Evolutionary conservation across 352 stramenopile genomes (phyloP).

Genomic region (Pythium volutum): DNA sequence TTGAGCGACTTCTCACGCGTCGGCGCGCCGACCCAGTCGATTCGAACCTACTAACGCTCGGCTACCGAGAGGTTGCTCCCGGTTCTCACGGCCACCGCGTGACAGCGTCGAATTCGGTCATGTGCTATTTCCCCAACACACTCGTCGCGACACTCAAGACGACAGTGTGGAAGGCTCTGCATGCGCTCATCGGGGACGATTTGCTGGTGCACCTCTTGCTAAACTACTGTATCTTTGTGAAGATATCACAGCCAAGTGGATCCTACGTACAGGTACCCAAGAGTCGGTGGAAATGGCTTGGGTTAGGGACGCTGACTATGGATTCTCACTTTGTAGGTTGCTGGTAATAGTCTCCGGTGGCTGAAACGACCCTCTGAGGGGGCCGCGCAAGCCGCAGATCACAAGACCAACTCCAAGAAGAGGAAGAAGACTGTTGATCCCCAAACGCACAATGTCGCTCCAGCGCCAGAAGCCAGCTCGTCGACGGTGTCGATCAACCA

Average conservation of each 20-base stretch:
- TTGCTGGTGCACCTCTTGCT: conserved; percentile 63
- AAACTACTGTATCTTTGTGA: conserved; percentile 56
- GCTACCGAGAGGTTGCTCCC: conserved; percentile 52
- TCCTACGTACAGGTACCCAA: conserved; percentile 60
- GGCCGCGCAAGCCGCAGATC: background rate
- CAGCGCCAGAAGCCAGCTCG: too few relatives aligned
- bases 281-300: background rate
- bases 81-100: conserved; percentile 46
- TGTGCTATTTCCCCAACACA: conserved; percentile 77
- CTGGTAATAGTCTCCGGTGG: conserved; percentile 51
- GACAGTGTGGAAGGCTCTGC: conserved; percentile 45
- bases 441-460: background rate
- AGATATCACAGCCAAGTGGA: conserved; percentile 23
- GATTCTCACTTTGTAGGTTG: conserved; percentile 26
- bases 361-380: background rate
- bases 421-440: background rate
- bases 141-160: conserved; percentile 60
- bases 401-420: background rate
- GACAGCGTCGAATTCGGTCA: conserved; percentile 51
- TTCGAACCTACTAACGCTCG: conserved; percentile 63
- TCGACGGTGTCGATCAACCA: conserved; percentile 50
- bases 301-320: too few relatives aligned
- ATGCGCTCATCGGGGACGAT: conserved; percentile 60
- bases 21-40: conserved; percentile 41
- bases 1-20: conserved; percentile 39